phyloP scores from a whole-genome alignment of 1,139 yeast genomes.

The Hemisphaericaspora xylanilytica region DNA sequence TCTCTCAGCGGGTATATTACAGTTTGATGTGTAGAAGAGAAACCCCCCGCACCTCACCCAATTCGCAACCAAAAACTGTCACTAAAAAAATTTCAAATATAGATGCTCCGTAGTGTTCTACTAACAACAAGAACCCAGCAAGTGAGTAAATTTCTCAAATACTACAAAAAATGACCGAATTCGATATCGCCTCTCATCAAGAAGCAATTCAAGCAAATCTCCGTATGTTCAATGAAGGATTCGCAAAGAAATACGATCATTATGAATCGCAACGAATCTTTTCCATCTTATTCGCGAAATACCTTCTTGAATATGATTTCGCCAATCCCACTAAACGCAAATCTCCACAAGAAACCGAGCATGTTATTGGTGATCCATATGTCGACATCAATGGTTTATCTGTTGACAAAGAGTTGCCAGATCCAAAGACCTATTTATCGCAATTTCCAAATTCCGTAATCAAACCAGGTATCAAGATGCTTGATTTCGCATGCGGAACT shows the following conservation, averaged over 20 bases:
- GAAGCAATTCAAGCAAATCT: slow-evolving; percentile 27
- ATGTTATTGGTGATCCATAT: slow-evolving; percentile 19
- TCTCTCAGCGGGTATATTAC: too few relatives aligned
- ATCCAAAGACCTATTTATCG: slow-evolving; percentile 11
- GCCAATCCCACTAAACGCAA: slow-evolving; percentile 12
- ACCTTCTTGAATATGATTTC: slow-evolving; percentile 22
- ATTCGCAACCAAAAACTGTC: too few relatives aligned
- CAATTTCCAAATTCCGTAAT: slow-evolving; percentile 18
- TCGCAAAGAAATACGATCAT: slow-evolving; percentile 25
- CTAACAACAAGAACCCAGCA: too few relatives aligned
- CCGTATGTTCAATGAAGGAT: slow-evolving; percentile 19
- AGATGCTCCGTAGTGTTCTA: too few relatives aligned
- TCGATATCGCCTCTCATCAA: slow-evolving; percentile 13
- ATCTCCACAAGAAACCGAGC: slow-evolving; percentile 14
- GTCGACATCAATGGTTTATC: slow-evolving; percentile 16
- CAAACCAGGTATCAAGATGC: slow-evolving; percentile 25
- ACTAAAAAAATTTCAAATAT: too few relatives aligned
- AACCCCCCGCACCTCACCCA: too few relatives aligned
- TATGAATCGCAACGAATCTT: slow-evolving; percentile 18
- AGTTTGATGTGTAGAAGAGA: too few relatives aligned
- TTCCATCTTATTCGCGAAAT: slow-evolving; percentile 21
- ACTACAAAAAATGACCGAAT: slow-evolving; percentile 4
- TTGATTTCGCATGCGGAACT: slow-evolving; percentile 50
- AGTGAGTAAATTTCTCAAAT: too few relatives aligned
- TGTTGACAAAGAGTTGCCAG: slow-evolving; percentile 15